Percentiles rank a stretch among this genome's conserved stretches.
These are phyloP conservation scores for Arthrobotrys pseudoclavata DNA, from an alignment of 2,329 filamentous ascomycete species.

Conservation along the genomic window DNA sequence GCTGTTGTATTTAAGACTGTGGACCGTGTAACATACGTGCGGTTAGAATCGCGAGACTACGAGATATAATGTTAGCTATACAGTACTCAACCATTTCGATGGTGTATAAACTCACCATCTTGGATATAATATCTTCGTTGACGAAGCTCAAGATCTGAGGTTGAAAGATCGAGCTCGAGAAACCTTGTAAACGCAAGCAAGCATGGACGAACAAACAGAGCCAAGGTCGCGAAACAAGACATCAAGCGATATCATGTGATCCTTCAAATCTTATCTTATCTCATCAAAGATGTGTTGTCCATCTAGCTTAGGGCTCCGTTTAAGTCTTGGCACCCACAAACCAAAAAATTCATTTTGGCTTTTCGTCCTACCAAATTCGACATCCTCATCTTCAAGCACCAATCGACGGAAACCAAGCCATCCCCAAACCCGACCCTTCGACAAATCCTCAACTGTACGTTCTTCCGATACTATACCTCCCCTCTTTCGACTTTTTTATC, in stretches of 20 bases:
- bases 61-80: not conserved
- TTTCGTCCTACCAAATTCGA: slow-evolving; percentile 39
- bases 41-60: slow-evolving; percentile 57
- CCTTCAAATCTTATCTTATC: slow-evolving; percentile 17
- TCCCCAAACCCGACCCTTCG: slow-evolving; percentile 42
- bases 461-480: not conserved
- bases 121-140: slow-evolving; percentile 1
- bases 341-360: slow-evolving; percentile 55
- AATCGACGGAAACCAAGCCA: slow-evolving; percentile 43
- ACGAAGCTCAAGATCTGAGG: not conserved
- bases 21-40: slow-evolving; percentile 42
- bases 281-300: slow-evolving; percentile 21
- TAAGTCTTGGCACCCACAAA: slow-evolving; percentile 59
- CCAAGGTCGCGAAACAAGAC: not conserved
- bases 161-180: not conserved
- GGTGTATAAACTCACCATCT: slow-evolving; percentile 38
- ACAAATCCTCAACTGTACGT: slow-evolving; percentile 48
- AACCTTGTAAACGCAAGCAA: not conserved
- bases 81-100: not conserved
- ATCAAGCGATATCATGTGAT: slow-evolving; percentile 47
- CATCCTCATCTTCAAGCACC: slow-evolving; percentile 49
- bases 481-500: not conserved
- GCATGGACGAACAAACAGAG: slow-evolving; percentile 18
- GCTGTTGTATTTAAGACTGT: slow-evolving; percentile 19
- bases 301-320: slow-evolving; percentile 52